These are phyloP conservation scores for Colletotrichum somersetense DNA, from an alignment of 2,329 filamentous ascomycete species.

Conservation along the genomic window DNA sequence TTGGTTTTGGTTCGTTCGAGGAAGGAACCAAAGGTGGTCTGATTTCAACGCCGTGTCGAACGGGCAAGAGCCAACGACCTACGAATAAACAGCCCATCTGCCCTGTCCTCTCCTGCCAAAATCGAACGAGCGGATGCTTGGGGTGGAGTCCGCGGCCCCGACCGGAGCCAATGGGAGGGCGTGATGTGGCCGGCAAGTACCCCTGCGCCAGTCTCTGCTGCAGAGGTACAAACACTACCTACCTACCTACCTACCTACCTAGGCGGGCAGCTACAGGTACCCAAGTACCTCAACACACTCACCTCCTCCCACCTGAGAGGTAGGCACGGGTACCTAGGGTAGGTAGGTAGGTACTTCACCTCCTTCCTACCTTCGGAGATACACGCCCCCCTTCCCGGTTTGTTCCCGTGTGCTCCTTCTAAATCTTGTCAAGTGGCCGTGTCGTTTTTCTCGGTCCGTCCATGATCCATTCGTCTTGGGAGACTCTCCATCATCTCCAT, in stretches of 20 bases:
- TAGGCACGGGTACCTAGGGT: no score
- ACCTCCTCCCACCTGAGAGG: no score
- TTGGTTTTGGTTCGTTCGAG: constrained; percentile 12
- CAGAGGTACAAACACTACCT: background rate
- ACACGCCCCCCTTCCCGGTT: constrained; percentile 2
- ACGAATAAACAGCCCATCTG: constrained; percentile 6
- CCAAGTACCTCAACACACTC: no score
- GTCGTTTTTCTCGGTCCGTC: constrained; percentile 29
- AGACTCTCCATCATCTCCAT: background rate
- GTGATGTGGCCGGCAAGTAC: background rate
- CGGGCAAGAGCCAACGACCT: constrained; percentile 25
- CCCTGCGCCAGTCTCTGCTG: background rate
- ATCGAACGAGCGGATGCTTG: constrained; percentile 30
- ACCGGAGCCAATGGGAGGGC: constrained; percentile 10
- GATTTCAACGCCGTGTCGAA: constrained; percentile 37
- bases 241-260: no score
- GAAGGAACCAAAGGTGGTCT: constrained; percentile 31
- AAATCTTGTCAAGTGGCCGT: constrained; percentile 31
- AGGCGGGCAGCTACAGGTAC: no score
- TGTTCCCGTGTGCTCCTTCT: constrained; percentile 31
- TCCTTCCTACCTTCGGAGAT: no score
- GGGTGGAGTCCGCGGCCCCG: background rate
- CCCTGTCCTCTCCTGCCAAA: background rate
- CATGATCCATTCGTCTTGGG: background rate
- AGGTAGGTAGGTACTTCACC: background rate